Conservation (phyloP, 163 green algal genomes). For the Coccomyxa subellipsoidea region DNA sequence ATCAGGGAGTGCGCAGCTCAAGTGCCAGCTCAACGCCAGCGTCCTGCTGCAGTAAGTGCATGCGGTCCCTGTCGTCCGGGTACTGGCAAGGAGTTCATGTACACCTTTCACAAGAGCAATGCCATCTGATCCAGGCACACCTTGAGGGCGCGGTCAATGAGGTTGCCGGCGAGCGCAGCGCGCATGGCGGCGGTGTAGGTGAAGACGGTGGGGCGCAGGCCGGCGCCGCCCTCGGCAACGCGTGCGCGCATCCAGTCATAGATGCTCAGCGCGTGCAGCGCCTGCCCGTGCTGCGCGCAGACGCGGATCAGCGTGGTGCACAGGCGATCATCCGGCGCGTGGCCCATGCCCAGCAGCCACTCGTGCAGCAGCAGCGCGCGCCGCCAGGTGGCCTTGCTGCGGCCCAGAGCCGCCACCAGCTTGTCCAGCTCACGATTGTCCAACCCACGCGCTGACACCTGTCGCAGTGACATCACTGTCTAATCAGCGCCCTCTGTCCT, state of each 20-base stretch:
- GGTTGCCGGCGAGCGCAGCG: slow-evolving; percentile 60
- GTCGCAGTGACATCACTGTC: slow-evolving; percentile 36
- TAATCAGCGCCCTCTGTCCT: too few relatives aligned
- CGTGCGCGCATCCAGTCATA: slow-evolving; percentile 84
- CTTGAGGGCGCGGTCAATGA: slow-evolving; percentile 63
- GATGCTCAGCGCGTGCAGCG: slow-evolving; percentile 61
- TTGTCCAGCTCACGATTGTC: slow-evolving; percentile 88
- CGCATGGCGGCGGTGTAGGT: slow-evolving; percentile 88
- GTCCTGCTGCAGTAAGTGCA: too few relatives aligned
- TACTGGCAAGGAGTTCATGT: too few relatives aligned
- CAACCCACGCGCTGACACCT: slow-evolving; percentile 15
- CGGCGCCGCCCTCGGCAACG: slow-evolving; percentile 49
- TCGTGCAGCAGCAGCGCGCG: slow-evolving; percentile 68
- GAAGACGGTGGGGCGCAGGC: slow-evolving; percentile 64
- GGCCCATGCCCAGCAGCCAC: slow-evolving; percentile 64
- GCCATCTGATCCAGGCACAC: slow-evolving; percentile 19
- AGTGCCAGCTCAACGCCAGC: too few relatives aligned
- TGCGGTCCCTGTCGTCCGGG: too few relatives aligned
- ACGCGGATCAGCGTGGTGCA: slow-evolving; percentile 78
- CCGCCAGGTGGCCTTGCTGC: slow-evolving; percentile 73
- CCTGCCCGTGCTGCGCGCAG: slow-evolving; percentile 31
- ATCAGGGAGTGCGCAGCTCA: too few relatives aligned
- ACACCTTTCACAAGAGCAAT: background rate
- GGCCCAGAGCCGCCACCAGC: slow-evolving; percentile 66
- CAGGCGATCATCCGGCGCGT: slow-evolving; percentile 74